phyloP scores from a whole-genome alignment of 2,329 filamentous ascomycete genomes.

The Cadophora sp. region DNA sequence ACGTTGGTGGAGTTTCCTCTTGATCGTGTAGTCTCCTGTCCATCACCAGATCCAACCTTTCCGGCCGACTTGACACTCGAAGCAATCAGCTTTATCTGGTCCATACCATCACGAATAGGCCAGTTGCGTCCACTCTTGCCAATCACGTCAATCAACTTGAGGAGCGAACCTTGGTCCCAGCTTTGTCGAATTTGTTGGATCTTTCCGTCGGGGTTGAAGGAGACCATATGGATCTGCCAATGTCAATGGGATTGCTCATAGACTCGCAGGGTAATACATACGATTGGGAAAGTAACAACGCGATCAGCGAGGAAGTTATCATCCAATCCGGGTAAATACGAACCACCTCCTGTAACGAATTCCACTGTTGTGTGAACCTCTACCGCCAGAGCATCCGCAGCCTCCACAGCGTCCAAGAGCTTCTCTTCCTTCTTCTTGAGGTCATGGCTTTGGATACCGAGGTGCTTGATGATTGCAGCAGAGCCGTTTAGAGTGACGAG shows the following conservation, averaged over 20 bases:
- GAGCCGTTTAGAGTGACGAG: slow-evolving; percentile 75
- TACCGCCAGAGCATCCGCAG: slow-evolving; percentile 69
- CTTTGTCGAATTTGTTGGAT: slow-evolving; percentile 87
- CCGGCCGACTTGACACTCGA: slow-evolving; percentile 61
- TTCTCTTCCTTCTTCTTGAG: slow-evolving; percentile 86
- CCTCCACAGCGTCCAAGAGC: slow-evolving; percentile 76
- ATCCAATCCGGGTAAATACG: slow-evolving; percentile 87
- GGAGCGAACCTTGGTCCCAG: slow-evolving; percentile 93
- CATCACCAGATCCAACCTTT: slow-evolving; percentile 44
- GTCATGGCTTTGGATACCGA: slow-evolving; percentile 72
- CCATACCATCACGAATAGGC: slow-evolving; percentile 88
- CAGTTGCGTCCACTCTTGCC: slow-evolving; percentile 89
- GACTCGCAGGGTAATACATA: slow-evolving; percentile 55
- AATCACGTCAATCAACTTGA: slow-evolving; percentile 94
- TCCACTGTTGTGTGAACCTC: slow-evolving; percentile 86
- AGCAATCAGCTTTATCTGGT: slow-evolving; percentile 80
- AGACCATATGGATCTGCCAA: slow-evolving; percentile 82
- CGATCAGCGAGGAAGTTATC: slow-evolving; percentile 93
- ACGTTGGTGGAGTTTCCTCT: slow-evolving; percentile 61
- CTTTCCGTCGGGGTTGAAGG: slow-evolving; percentile 77
- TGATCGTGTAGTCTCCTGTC: slow-evolving; percentile 51
- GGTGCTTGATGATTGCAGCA: slow-evolving; percentile 82
- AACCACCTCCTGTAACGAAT: slow-evolving; percentile 81
- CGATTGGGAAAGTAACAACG: slow-evolving; percentile 79
- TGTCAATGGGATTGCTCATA: slow-evolving; percentile 27